These are phyloP conservation scores for Cryptococcus amylolentus DNA, from an alignment of 1,284 basidiomycete species.

Conservation along the genomic window DNA sequence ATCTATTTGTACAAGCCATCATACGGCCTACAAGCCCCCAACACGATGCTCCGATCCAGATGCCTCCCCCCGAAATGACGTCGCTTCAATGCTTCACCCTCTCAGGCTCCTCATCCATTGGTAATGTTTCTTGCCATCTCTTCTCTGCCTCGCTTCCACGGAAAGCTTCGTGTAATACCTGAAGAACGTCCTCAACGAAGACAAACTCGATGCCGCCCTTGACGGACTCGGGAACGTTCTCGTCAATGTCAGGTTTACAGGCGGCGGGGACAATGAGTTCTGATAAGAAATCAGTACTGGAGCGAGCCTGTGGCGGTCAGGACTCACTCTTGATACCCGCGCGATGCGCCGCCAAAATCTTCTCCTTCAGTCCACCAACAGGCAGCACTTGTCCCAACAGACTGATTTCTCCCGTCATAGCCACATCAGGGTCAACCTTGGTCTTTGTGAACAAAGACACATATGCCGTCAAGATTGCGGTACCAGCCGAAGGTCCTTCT, in stretches of 20 bases:
- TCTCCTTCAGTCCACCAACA: slow-evolving; percentile 91
- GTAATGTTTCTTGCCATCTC: slow-evolving; percentile 62
- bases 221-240: slow-evolving; percentile 90
- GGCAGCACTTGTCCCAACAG: slow-evolving; percentile 88
- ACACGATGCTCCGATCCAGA: not conserved
- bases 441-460: slow-evolving; percentile 85
- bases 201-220: slow-evolving; percentile 90
- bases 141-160: slow-evolving; percentile 59
- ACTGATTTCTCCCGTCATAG: slow-evolving; percentile 90
- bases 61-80: not conserved
- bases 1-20: too few relatives aligned
- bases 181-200: slow-evolving; percentile 80
- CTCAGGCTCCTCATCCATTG: slow-evolving; percentile 36
- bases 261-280: slow-evolving; percentile 74
- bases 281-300: slow-evolving; percentile 14
- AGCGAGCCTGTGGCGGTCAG: not conserved
- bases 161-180: slow-evolving; percentile 84
- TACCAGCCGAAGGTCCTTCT: slow-evolving; percentile 94
- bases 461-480: slow-evolving; percentile 85
- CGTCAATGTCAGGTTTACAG: slow-evolving; percentile 86
- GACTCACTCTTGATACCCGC: slow-evolving; percentile 78
- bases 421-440: slow-evolving; percentile 77
- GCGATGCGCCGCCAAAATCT: slow-evolving; percentile 87
- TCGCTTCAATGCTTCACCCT: slow-evolving; percentile 10
- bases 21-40: not conserved